phyloP scores from a whole-genome alignment of 2,329 filamentous ascomycete species.

The Shiraia sp. region DNA sequence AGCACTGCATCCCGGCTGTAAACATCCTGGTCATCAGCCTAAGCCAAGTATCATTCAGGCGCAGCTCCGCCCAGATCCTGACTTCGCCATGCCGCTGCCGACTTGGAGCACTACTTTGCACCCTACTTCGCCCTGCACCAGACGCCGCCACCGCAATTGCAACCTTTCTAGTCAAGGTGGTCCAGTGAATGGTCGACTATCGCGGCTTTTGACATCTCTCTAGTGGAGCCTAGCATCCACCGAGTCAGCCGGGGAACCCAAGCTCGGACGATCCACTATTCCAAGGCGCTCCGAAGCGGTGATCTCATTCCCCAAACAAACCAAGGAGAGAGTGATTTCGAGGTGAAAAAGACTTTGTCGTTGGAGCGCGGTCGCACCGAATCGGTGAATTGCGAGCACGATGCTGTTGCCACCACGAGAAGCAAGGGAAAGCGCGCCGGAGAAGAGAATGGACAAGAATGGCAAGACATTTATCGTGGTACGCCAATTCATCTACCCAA shows the following conservation, averaged over 20 bases:
- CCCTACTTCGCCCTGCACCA: constrained; percentile 3
- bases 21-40: constrained; percentile 18
- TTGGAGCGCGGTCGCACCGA: constrained; percentile 6
- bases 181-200: constrained; percentile 6
- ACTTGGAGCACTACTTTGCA: constrained; percentile 1
- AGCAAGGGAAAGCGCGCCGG: constrained; percentile 24
- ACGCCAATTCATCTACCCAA: constrained; percentile 14
- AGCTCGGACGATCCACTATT: constrained; percentile 23
- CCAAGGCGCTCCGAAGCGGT: constrained; percentile 16
- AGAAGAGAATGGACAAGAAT: constrained; percentile 24
- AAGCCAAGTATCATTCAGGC: constrained; percentile 28
- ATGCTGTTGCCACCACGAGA: constrained; percentile 35
- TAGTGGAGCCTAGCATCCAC: constrained; percentile 18
- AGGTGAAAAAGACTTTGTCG: constrained; percentile 10
- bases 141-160: constrained; percentile 9
- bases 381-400: constrained; percentile 5
- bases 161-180: background rate
- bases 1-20: constrained; percentile 21
- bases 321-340: constrained; percentile 7
- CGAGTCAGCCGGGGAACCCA: constrained; percentile 14
- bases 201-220: constrained; percentile 13
- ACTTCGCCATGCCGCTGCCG: constrained; percentile 7
- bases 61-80: constrained; percentile 22
- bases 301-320: constrained; percentile 29
- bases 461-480: constrained; percentile 34